Percentiles rank a stretch among this genome's conserved stretches.
These are phyloP conservation scores for Microascus cirrosus DNA, from an alignment of 2,329 filamentous ascomycete genomes.

Conservation along the genomic window DNA sequence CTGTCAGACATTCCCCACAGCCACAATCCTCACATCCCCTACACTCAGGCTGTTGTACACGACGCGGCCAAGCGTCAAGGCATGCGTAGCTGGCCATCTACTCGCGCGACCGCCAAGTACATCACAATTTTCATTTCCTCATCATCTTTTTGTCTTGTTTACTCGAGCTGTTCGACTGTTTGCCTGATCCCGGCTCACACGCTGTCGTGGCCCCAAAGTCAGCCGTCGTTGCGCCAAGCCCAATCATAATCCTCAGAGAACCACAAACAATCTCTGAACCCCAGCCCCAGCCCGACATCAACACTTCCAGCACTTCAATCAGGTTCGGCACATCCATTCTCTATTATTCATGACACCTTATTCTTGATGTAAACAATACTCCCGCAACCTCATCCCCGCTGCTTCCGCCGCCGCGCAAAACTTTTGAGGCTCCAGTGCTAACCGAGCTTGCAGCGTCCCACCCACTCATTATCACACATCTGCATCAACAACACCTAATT, in stretches of 20 bases:
- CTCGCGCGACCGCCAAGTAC: background rate
- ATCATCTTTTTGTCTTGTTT: background rate
- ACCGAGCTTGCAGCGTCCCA: background rate
- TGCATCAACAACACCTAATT: background rate
- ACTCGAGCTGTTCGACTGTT: background rate
- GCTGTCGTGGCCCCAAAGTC: background rate
- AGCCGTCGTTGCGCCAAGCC: background rate
- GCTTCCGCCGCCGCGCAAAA: background rate
- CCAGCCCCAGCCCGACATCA: background rate
- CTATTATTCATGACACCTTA: background rate
- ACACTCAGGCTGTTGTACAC: background rate
- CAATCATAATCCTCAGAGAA: background rate
- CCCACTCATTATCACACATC: background rate
- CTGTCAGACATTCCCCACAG: conserved; percentile 1
- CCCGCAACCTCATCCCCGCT: background rate
- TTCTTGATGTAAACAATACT: background rate
- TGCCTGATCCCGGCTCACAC: background rate
- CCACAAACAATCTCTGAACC: background rate
- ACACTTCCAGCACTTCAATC: background rate
- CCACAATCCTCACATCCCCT: background rate
- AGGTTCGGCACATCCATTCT: background rate
- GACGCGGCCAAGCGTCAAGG: background rate
- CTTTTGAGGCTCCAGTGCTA: background rate
- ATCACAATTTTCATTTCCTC: background rate
- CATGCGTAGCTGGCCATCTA: background rate